These are phyloP conservation scores for Tillandsia leiboldiana DNA, from an alignment of 176 grass and related monocot genomes.

Conservation along the genomic window DNA sequence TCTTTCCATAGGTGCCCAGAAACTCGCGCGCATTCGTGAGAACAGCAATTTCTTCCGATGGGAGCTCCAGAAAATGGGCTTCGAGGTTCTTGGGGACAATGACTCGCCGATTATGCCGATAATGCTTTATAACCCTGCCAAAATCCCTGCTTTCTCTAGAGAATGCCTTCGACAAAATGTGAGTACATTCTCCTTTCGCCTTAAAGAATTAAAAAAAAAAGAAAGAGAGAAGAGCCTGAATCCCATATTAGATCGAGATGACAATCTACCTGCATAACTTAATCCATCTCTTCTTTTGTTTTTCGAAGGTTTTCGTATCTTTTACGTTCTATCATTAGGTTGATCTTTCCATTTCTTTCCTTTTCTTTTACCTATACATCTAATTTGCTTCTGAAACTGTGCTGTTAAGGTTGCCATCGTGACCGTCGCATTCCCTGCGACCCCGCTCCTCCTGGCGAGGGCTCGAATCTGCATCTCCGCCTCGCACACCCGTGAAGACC, in stretches of 20 bases:
- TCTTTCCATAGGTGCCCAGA: conserved; percentile 48
- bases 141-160: conserved; percentile 95
- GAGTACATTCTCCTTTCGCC: conserved; percentile 13
- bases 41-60: conserved; percentile 95
- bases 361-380: background rate
- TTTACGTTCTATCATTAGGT: too few relatives aligned
- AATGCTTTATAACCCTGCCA: conserved; percentile 97
- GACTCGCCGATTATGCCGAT: conserved; percentile 93
- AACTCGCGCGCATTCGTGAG: conserved; percentile 77
- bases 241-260: too few relatives aligned
- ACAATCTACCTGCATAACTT: too few relatives aligned
- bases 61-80: conserved; percentile 95
- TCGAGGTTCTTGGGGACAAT: conserved; percentile 91
- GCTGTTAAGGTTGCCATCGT: conserved; percentile 70
- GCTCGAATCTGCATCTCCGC: conserved; percentile 96
- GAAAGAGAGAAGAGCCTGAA: too few relatives aligned
- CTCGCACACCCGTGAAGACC: conserved; percentile 80
- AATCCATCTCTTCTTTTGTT: too few relatives aligned
- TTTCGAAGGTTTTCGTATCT: too few relatives aligned
- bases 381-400: conserved; percentile 12
- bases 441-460: conserved; percentile 74
- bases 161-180: conserved; percentile 81
- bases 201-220: background rate
- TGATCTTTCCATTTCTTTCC: background rate
- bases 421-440: conserved; percentile 92